Percentiles rank a stretch among this genome's conserved stretches.
phyloP scores from a whole-genome alignment of 495 filamentous ascomycete species.

The Aspergillus taichungensis region DNA sequence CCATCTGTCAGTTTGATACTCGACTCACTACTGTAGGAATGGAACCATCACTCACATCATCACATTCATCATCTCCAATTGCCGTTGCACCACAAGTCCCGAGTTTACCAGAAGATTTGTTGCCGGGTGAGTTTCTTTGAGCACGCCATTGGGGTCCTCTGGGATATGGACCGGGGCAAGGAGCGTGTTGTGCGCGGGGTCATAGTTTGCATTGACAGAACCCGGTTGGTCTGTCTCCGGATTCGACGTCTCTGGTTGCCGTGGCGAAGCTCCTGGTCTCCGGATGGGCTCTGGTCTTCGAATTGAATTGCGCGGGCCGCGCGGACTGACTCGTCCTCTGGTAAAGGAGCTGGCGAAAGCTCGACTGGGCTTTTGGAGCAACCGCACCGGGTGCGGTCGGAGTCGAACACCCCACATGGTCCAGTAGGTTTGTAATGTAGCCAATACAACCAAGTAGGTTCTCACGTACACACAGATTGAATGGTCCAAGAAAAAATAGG shows the following conservation, averaged over 20 bases:
- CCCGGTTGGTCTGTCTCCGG: slow-evolving; percentile 8
- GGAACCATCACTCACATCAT: slow-evolving; percentile 38
- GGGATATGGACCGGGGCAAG: slow-evolving; percentile 50
- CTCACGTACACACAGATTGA: neutral
- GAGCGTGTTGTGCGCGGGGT: slow-evolving; percentile 38
- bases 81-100: slow-evolving; percentile 54
- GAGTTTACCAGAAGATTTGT: slow-evolving; percentile 51
- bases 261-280: slow-evolving; percentile 4
- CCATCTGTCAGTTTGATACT: neutral
- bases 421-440: neutral
- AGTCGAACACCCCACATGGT: slow-evolving; percentile 27
- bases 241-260: slow-evolving; percentile 3
- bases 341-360: slow-evolving; percentile 24
- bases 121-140: slow-evolving; percentile 54
- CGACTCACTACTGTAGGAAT: neutral
- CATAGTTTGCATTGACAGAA: slow-evolving; percentile 17
- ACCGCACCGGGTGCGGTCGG: slow-evolving; percentile 15
- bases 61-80: slow-evolving; percentile 63
- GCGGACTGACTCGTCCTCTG: slow-evolving; percentile 17
- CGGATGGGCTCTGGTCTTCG: slow-evolving; percentile 17
- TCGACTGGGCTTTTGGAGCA: slow-evolving; percentile 15
- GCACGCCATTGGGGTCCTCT: slow-evolving; percentile 52
- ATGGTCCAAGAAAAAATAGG: neutral
- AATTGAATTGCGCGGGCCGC: slow-evolving; percentile 26
- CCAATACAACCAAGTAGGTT: neutral